These are phyloP conservation scores for Rhizopus delemar DNA, from an alignment of 371 early-diverging fungal species.

Conservation along the genomic window DNA sequence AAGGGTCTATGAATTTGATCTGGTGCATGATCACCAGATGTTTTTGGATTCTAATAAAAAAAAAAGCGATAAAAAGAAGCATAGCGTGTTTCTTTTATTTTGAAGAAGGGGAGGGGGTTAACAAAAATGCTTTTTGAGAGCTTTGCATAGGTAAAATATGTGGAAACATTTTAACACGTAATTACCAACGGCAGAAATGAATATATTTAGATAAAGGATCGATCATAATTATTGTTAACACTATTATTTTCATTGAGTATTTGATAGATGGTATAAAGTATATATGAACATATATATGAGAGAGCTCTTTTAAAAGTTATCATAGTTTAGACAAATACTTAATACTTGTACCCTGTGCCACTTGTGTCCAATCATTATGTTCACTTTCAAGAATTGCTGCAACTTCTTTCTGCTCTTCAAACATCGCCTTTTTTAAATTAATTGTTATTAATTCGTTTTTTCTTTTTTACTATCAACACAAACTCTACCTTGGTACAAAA, in stretches of 20 bases:
- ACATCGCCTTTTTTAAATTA: slow-evolving; percentile 8
- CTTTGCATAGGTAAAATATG: slow-evolving; percentile 4
- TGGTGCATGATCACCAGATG: too few species aligned
- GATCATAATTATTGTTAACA: slow-evolving; percentile 3
- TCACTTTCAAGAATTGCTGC: slow-evolving; percentile 5
- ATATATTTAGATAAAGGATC: slow-evolving; percentile 3
- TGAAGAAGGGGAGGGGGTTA: too few species aligned
- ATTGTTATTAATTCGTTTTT: slow-evolving; percentile 6
- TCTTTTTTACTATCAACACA: slow-evolving; percentile 1
- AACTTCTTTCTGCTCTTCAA: slow-evolving; percentile 12
- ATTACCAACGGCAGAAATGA: slow-evolving; percentile 4
- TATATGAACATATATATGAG: slow-evolving; percentile 5
- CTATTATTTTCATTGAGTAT: slow-evolving; percentile 3
- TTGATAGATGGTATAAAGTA: slow-evolving; percentile 5
- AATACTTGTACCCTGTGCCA: slow-evolving; percentile 2
- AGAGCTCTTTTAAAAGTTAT: slow-evolving; percentile 2
- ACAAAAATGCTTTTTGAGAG: slow-evolving; percentile 6
- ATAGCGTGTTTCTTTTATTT: too few species aligned
- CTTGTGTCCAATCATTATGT: slow-evolving; percentile 6
- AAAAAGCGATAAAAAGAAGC: too few species aligned
- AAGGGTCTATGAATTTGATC: too few species aligned
- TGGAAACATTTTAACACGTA: slow-evolving; percentile 4
- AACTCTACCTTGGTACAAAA: slow-evolving; percentile 7
- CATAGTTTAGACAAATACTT: neutral
- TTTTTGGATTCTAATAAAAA: too few species aligned